Percentiles rank a stretch among this genome's conserved stretches.
phyloP scores from a whole-genome alignment of 257 asterid genomes.

The Solanum pennellii region DNA sequence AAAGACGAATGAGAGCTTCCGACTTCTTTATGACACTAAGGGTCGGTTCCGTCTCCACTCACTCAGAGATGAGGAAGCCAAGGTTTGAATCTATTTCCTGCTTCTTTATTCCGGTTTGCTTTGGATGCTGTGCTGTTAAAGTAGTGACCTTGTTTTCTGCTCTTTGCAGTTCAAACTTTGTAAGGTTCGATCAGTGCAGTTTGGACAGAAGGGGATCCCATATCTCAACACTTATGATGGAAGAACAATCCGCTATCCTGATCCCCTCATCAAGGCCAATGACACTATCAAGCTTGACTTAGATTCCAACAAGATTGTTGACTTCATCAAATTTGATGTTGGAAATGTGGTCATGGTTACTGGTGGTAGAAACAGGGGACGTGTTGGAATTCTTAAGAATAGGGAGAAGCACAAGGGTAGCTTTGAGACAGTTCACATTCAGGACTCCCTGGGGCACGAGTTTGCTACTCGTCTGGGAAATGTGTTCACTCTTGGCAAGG shows the following conservation, averaged over 20 bases:
- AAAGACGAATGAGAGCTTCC: constrained; percentile 10
- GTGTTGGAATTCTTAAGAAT: constrained; percentile 23
- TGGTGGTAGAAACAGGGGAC: constrained; percentile 27
- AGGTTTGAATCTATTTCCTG: constrained; percentile 4
- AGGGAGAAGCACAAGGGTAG: constrained; percentile 29
- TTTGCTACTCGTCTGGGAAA: constrained; percentile 25
- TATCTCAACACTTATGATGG: constrained; percentile 24
- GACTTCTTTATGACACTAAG: constrained; percentile 17
- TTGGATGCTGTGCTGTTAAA: background rate
- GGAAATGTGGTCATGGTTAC: constrained; percentile 32
- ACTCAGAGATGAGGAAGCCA: constrained; percentile 21
- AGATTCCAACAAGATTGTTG: constrained; percentile 19
- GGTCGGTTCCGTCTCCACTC: constrained; percentile 23
- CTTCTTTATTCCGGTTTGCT: background rate
- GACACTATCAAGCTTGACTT: constrained; percentile 23
- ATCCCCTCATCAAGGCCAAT: constrained; percentile 22
- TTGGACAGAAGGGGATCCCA: constrained; percentile 23
- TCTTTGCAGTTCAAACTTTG: constrained; percentile 19
- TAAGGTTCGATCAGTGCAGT: constrained; percentile 19
- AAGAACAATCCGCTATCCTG: constrained; percentile 25
- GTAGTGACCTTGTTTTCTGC: background rate
- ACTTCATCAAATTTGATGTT: constrained; percentile 26
- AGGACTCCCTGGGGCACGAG: constrained; percentile 19
- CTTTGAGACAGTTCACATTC: constrained; percentile 22
- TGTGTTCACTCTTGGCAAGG: constrained; percentile 27